Conservation (phyloP, 176 grass and related monocot genomes). For the Lolium multiflorum region DNA sequence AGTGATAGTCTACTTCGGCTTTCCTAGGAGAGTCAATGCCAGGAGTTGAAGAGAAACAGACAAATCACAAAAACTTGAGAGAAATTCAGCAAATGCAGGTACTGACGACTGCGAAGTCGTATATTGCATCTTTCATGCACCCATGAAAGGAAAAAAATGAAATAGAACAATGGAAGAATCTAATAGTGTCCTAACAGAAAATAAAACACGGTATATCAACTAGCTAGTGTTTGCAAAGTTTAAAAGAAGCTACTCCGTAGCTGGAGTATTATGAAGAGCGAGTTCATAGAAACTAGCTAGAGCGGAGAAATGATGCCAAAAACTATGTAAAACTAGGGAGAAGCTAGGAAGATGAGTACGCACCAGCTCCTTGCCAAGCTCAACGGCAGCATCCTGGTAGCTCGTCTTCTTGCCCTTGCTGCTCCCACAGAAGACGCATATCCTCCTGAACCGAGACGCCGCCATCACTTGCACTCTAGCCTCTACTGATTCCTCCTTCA, state of each 20-base stretch:
- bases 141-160: too few species aligned
- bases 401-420: constrained; percentile 70
- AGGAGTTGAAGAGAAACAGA: neutral
- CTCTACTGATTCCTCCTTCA: constrained; percentile 11
- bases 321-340: neutral
- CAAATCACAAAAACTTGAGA: neutral
- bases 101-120: neutral
- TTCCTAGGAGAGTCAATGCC: neutral
- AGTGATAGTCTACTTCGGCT: neutral
- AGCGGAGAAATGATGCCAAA: neutral
- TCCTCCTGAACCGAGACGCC: constrained; percentile 57
- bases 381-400: constrained; percentile 67
- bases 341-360: neutral
- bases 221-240: neutral
- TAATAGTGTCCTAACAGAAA: neutral
- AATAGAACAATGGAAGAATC: neutral
- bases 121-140: neutral
- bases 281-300: neutral
- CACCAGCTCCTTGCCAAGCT: constrained; percentile 62
- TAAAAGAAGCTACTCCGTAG: neutral
- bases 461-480: constrained; percentile 20
- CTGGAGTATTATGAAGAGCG: neutral
- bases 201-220: neutral
- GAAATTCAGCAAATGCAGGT: constrained; percentile 6
- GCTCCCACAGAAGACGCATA: constrained; percentile 72